A percentile compares a stretch with the other conserved stretches of the same genome.
These are phyloP conservation scores for Phaeotremella skinneri DNA, from an alignment of 768 basidiomycete species.

Conservation along the genomic window DNA sequence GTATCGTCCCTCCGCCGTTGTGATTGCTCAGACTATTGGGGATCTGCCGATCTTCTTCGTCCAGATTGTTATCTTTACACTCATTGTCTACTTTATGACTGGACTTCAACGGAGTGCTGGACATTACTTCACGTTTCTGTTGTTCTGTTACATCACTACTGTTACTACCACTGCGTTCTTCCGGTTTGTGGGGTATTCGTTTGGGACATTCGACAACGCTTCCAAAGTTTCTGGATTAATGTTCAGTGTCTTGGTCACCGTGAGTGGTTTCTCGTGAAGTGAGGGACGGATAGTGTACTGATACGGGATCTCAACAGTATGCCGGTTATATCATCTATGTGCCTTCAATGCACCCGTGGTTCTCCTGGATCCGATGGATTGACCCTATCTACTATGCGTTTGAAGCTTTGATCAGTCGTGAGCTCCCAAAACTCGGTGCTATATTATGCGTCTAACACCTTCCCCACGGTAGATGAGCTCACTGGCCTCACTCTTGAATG, in stretches of 20 bases:
- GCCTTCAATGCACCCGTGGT: slow-evolving; percentile 48
- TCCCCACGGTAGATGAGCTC: slow-evolving; percentile 30
- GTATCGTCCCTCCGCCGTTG: slow-evolving; percentile 52
- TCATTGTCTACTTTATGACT: slow-evolving; percentile 48
- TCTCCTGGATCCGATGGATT: slow-evolving; percentile 48
- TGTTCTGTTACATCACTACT: slow-evolving; percentile 30
- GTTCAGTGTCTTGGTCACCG: slow-evolving; percentile 42
- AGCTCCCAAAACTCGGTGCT: slow-evolving; percentile 5
- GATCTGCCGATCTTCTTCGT: slow-evolving; percentile 53
- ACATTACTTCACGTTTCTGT: slow-evolving; percentile 37
- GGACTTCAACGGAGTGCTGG: slow-evolving; percentile 30
- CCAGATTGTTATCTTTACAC: slow-evolving; percentile 42
- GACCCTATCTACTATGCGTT: slow-evolving; percentile 47
- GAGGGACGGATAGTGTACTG: background rate
- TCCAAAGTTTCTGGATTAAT: slow-evolving; percentile 46
- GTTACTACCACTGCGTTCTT: slow-evolving; percentile 39
- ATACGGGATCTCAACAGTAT: slow-evolving; percentile 12
- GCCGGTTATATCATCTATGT: slow-evolving; percentile 42
- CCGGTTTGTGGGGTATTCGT: slow-evolving; percentile 42
- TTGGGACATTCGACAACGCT: slow-evolving; percentile 46
- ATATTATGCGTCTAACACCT: background rate
- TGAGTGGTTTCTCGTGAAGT: slow-evolving; percentile 11
- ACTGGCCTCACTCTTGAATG: slow-evolving; percentile 31
- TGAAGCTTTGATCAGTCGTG: slow-evolving; percentile 35
- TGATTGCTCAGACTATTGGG: slow-evolving; percentile 53